These are phyloP conservation scores for Rauvolfia tetraphylla DNA, from an alignment of 257 asterid species.

Conservation along the genomic window DNA sequence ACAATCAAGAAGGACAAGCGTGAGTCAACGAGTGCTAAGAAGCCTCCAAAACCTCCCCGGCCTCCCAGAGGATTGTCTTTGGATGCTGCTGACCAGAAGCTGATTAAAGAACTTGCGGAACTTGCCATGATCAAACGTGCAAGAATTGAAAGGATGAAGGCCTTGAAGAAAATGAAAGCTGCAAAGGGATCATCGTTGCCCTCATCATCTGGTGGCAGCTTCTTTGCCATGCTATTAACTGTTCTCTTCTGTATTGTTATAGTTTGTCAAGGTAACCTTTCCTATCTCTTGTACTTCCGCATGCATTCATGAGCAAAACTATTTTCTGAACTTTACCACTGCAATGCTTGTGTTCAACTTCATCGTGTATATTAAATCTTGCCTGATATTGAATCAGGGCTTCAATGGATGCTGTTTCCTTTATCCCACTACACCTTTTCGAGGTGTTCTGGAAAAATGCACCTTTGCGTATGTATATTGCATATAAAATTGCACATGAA, in stretches of 20 bases:
- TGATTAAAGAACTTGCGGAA: conserved; percentile 70
- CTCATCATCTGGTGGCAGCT: conserved; percentile 49
- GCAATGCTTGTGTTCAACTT: not conserved
- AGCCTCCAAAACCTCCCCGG: conserved; percentile 80
- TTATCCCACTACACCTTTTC: not conserved
- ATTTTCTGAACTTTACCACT: not conserved
- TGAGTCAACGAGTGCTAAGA: conserved; percentile 51
- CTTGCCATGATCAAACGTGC: conserved; percentile 72
- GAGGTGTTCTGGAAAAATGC: not conserved
- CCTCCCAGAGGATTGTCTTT: conserved; percentile 73
- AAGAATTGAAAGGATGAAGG: conserved; percentile 70
- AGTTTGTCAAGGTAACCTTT: conserved; percentile 57
- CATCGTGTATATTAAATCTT: not conserved
- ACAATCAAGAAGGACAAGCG: conserved; percentile 49
- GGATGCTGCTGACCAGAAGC: conserved; percentile 87
- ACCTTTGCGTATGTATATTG: not conserved
- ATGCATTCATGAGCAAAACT: not conserved
- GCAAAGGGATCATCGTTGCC: conserved; percentile 44
- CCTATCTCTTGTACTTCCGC: not conserved
- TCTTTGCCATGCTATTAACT: conserved; percentile 64
- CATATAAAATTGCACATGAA: not conserved
- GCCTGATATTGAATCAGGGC: not conserved
- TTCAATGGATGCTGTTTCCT: not conserved
- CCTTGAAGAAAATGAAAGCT: conserved; percentile 61
- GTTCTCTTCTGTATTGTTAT: conserved; percentile 57